Conservation (phyloP, 176 grass and related monocot genomes). For the Melocanna baccifera region DNA sequence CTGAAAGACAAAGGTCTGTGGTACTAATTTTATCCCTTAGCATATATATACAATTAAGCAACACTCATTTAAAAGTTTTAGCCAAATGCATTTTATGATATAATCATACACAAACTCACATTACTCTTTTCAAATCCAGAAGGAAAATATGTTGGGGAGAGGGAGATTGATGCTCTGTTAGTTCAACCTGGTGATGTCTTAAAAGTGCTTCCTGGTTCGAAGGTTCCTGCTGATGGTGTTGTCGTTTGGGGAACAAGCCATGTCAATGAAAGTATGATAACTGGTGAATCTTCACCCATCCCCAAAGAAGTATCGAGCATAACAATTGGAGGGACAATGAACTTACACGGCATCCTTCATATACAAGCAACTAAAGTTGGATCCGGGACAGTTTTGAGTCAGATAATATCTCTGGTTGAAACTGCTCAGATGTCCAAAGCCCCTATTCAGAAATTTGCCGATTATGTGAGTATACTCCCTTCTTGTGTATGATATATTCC, state of each 20-base stretch:
- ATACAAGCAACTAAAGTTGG: conserved; percentile 94
- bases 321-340: conserved; percentile 93
- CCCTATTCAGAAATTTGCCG: conserved; percentile 98
- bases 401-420: conserved; percentile 98
- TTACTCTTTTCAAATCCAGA: conserved; percentile 46
- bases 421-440: conserved; percentile 98
- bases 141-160: conserved; percentile 63
- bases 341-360: conserved; percentile 87
- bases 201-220: conserved; percentile 95
- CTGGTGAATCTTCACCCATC: conserved; percentile 84
- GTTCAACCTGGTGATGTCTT: conserved; percentile 89
- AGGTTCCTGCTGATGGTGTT: conserved; percentile 85
- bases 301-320: conserved; percentile 74
- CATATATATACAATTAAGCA: conserved; percentile 11
- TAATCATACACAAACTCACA: conserved; percentile 13
- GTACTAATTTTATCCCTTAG: neutral
- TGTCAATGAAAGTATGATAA: conserved; percentile 99
- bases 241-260: conserved; percentile 86
- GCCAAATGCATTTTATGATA: neutral
- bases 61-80: neutral
- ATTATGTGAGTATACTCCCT: conserved; percentile 61
- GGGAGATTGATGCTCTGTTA: conserved; percentile 88
- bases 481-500: neutral
- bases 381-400: conserved; percentile 83
- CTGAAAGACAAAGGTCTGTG: conserved; percentile 78